phyloP scores from a whole-genome alignment of 1,284 basidiomycete genomes.

The Puccinia novopanici region DNA sequence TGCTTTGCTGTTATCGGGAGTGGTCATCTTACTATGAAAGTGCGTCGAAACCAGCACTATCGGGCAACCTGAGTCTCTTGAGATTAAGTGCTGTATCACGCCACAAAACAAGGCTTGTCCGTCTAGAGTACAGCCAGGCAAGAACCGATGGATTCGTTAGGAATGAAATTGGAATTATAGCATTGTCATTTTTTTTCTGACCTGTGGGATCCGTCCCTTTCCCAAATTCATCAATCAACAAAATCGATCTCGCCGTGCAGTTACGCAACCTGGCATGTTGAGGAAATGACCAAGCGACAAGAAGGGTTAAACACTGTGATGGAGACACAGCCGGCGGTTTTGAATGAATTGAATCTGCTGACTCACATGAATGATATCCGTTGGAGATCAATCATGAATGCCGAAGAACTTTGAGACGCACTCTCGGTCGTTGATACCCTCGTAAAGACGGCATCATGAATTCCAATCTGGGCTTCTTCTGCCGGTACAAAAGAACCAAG shows the following conservation, averaged over 20 bases:
- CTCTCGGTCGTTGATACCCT: constrained; percentile 45
- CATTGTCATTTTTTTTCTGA: background rate
- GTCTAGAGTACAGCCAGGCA: background rate
- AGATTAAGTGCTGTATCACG: constrained; percentile 41
- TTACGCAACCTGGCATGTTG: constrained; percentile 30
- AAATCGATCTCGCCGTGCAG: constrained; percentile 37
- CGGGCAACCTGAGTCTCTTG: constrained; percentile 33
- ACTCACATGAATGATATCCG: constrained; percentile 49
- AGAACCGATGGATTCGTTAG: background rate
- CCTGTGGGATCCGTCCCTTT: constrained; percentile 49
- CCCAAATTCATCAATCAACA: constrained; percentile 50
- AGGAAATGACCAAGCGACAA: background rate
- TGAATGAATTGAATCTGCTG: background rate
- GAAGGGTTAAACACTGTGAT: background rate
- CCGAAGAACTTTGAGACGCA: constrained; percentile 28
- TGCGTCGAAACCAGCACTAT: constrained; percentile 37
- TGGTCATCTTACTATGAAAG: constrained; percentile 35
- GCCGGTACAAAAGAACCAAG: constrained; percentile 91
- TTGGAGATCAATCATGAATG: constrained; percentile 50
- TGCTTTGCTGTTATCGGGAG: background rate
- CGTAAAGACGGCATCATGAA: constrained; percentile 94
- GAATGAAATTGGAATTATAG: background rate
- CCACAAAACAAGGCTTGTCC: constrained; percentile 50
- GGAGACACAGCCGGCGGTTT: background rate
- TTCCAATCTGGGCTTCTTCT: constrained; percentile 72